phyloP scores from a whole-genome alignment of 306 rosid species.

The Oxytropis ochrocephala region DNA sequence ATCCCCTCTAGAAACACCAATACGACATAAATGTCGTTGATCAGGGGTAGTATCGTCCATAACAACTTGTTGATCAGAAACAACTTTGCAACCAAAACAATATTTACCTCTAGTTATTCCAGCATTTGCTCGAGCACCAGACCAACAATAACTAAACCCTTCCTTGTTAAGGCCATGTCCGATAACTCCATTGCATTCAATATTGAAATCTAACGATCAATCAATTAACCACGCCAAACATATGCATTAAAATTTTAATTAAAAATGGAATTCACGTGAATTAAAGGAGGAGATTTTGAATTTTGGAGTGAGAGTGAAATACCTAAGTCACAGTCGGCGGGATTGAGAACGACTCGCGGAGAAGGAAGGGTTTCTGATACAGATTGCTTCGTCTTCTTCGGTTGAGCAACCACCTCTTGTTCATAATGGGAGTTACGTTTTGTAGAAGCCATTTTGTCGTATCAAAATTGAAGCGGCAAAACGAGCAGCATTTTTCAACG shows the following conservation, averaged over 20 bases:
- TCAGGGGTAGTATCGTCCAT: constrained; percentile 33
- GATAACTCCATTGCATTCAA: constrained; percentile 11
- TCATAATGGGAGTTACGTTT: neutral
- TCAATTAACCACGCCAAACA: neutral
- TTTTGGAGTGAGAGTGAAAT: neutral
- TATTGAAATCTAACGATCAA: constrained; percentile 35
- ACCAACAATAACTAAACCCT: constrained; percentile 65
- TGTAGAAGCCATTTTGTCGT: neutral
- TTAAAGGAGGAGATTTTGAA: neutral
- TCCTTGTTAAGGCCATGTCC: constrained; percentile 36
- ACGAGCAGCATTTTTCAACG: too few relatives aligned
- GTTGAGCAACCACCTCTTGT: neutral
- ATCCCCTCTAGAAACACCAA: constrained; percentile 52
- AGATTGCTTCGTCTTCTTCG: neutral
- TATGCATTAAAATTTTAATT: neutral
- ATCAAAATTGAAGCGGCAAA: neutral
- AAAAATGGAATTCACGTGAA: neutral
- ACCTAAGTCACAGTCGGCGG: constrained; percentile 12
- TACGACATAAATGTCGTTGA: constrained; percentile 40
- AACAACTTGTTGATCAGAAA: constrained; percentile 32
- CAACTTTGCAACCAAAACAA: constrained; percentile 47
- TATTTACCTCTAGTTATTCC: constrained; percentile 49
- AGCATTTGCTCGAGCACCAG: constrained; percentile 44
- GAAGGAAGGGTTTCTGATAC: neutral
- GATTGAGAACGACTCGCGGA: neutral